phyloP scores from a whole-genome alignment of 768 basidiomycete genomes.

The Trametes gibbosa region DNA sequence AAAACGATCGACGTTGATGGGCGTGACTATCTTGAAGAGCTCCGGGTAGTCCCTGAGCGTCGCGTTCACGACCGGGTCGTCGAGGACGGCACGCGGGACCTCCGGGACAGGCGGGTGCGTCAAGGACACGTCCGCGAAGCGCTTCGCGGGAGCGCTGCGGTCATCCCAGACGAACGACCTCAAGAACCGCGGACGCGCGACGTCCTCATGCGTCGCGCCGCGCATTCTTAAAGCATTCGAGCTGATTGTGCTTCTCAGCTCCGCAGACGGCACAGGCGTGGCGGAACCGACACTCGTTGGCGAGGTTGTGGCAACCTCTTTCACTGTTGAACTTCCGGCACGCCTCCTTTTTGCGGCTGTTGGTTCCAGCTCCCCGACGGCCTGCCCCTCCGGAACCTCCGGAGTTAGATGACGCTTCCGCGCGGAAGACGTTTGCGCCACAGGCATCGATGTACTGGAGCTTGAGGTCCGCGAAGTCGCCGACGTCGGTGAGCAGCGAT shows the following conservation, averaged over 20 bases:
- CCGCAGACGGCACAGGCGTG: background rate
- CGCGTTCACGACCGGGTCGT: conserved; percentile 12
- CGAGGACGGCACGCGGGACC: conserved; percentile 3
- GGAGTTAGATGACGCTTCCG: too few relatives aligned
- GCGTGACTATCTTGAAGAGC: too few relatives aligned
- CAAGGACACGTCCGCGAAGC: conserved; percentile 14
- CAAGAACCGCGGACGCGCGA: conserved; percentile 6
- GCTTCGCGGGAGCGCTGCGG: conserved; percentile 18
- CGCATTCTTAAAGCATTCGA: background rate
- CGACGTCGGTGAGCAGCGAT: conserved; percentile 24
- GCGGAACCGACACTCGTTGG: background rate
- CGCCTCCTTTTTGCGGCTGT: background rate
- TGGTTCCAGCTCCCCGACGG: background rate
- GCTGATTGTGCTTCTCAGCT: background rate
- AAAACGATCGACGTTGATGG: too few relatives aligned
- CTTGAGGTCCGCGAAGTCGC: conserved; percentile 12
- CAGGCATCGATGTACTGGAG: background rate
- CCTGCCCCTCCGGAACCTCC: background rate
- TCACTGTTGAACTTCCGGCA: background rate
- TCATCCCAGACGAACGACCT: conserved; percentile 19
- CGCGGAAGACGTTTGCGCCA: background rate
- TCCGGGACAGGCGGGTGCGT: conserved; percentile 14
- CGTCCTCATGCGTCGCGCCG: background rate
- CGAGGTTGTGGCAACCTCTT: background rate
- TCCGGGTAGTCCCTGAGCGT: too few relatives aligned